Evolutionary conservation across 108 stramenopile species (phyloP).

Genomic region (Skeletonema menzelii): DNA sequence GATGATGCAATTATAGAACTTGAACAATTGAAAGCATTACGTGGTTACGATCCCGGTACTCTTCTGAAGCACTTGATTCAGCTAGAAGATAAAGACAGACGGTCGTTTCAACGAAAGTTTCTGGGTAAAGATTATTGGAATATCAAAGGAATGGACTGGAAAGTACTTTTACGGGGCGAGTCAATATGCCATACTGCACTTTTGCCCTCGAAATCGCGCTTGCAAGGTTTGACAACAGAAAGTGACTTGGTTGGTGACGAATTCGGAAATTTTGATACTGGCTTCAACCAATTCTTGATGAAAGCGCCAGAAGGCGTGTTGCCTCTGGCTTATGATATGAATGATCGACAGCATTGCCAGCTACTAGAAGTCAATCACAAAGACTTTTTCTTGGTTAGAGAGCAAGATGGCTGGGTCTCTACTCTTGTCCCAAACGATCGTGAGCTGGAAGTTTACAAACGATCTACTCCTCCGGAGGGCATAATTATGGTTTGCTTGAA

Average conservation of each 20-base stretch:
- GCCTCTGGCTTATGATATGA: slow-evolving; percentile 33
- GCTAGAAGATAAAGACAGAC: slow-evolving; percentile 3
- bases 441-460: slow-evolving; percentile 20
- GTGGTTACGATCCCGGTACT: slow-evolving; percentile 1
- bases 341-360: slow-evolving; percentile 37
- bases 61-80: slow-evolving; percentile 16
- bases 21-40: neutral
- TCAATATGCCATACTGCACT: slow-evolving; percentile 28
- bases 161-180: slow-evolving; percentile 6
- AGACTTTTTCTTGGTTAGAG: slow-evolving; percentile 33
- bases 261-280: slow-evolving; percentile 20
- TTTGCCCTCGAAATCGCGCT: slow-evolving; percentile 24
- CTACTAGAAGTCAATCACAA: slow-evolving; percentile 35
- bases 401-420: slow-evolving; percentile 29
- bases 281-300: slow-evolving; percentile 23
- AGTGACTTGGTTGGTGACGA: slow-evolving; percentile 8
- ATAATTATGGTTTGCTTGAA: slow-evolving; percentile 38
- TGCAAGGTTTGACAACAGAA: slow-evolving; percentile 15
- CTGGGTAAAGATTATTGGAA: neutral
- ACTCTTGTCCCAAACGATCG: slow-evolving; percentile 27
- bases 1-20: slow-evolving; percentile 28
- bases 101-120: neutral
- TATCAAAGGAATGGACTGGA: slow-evolving; percentile 5
- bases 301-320: slow-evolving; percentile 7
- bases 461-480: slow-evolving; percentile 14